Base-by-base conservation (phyloP, 176 grass and related monocot genomes). In the Bothriochloa decipiens region DNA sequence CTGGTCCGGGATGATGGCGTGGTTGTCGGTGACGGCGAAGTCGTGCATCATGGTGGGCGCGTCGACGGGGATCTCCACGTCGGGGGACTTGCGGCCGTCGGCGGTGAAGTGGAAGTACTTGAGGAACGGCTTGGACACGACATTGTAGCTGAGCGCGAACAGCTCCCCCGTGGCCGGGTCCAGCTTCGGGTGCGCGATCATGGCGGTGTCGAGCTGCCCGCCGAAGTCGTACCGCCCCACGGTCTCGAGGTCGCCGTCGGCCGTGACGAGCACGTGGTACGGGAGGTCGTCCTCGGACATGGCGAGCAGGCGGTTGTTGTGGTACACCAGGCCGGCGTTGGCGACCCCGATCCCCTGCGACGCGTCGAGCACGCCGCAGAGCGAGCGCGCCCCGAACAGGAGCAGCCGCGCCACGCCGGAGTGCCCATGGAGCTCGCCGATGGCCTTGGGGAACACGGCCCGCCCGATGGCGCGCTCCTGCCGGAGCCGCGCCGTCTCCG, bases 201-300 rank as follows among this genome's bases (percentile, higher is more conserved):
- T 98, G 83, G 86, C 29, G 65, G 70, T 33, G 4, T 61, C 77
- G 74, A 98, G 93, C 78, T 96, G 91, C 0, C 93, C 91, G 10
- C 52, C 40, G 87, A 98, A 98, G 81, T 98, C 78, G 62, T 85
- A 94, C 6, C 93, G 76, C 1, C 86, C 93, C 26, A 92, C 91
- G 6, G 96, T 98, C 62, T 92, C 66, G 64, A 98, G 90, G 52
- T 98, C 93, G 7, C 91, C 96, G 39, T 83, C 82, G 27, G 52
- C 20, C 1, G 91, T 94, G 60, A 98, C 41, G n/a, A 89, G 89
- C 29, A 98, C 96, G 68, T 98, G 93, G 84, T 98, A 98, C 0
- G 96, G 96, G 49, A 94, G 91, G 88, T 98, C 96, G 73, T 98
- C 93, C 84, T 98, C 96, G 4, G 96, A 98, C 96, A 98, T 98